Percentiles rank a stretch among this genome's conserved stretches.
Evolutionary conservation across 2,329 filamentous ascomycete genomes (phyloP).

Genomic region (Neofusicoccum umdonicola): DNA sequence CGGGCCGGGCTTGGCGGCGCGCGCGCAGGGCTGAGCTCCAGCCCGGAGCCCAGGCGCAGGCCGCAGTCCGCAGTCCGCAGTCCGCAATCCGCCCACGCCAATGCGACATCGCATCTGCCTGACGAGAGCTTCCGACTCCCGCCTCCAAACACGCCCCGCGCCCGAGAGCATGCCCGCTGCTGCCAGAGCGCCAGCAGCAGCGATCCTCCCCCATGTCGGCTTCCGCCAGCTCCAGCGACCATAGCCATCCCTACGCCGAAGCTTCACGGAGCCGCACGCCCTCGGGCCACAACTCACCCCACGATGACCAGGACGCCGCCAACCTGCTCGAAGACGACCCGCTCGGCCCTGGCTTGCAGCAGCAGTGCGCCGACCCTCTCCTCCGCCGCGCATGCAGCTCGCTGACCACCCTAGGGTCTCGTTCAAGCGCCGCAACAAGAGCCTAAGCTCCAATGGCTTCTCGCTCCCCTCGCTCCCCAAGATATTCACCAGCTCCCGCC

Average conservation of each 20-base stretch:
- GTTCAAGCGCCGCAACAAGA: slow-evolving; percentile 68
- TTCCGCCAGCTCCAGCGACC: background rate
- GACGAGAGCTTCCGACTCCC: background rate
- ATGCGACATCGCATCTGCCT: background rate
- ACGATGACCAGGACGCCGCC: slow-evolving; percentile 51
- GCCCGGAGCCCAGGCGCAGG: no score
- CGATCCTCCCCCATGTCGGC: background rate
- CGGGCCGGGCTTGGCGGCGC: background rate
- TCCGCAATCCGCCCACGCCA: background rate
- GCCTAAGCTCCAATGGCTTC: slow-evolving; percentile 33
- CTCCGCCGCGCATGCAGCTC: background rate
- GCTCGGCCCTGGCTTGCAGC: slow-evolving; percentile 36
- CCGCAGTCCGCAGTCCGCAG: no score
- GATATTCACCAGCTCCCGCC: slow-evolving; percentile 42
- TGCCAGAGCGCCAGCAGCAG: slow-evolving; percentile 1
- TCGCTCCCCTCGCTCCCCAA: slow-evolving; percentile 43
- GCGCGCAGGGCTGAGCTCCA: slow-evolving; percentile 12
- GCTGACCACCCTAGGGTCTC: slow-evolving; percentile 48
- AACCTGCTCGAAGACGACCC: slow-evolving; percentile 56
- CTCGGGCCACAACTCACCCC: slow-evolving; percentile 30
- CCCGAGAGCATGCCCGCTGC: slow-evolving; percentile 9
- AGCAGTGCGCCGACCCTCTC: background rate
- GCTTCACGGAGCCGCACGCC: slow-evolving; percentile 45
- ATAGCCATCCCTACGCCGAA: slow-evolving; percentile 33
- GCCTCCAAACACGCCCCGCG: background rate